These are phyloP conservation scores for Phalaenopsis hybrid DNA, from an alignment of 116 monocot genomes.

Conservation along the genomic window DNA sequence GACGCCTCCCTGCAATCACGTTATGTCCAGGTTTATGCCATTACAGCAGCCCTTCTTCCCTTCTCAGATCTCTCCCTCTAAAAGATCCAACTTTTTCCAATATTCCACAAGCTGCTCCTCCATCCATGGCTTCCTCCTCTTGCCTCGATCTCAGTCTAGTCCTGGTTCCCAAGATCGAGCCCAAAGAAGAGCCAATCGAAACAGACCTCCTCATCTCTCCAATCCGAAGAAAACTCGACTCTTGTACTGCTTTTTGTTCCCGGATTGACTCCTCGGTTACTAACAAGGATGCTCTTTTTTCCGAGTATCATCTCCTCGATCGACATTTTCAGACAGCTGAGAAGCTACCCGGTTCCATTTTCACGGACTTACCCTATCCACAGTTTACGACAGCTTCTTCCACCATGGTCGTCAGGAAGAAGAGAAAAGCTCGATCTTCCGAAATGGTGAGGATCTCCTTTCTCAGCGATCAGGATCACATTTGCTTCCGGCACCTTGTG, in stretches of 20 bases:
- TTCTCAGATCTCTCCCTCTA: background rate
- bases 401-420: conserved; percentile 14
- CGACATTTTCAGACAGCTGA: conserved; percentile 10
- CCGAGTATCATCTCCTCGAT: conserved; percentile 29
- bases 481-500: conserved; percentile 27
- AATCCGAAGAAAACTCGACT: background rate
- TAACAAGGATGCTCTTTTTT: conserved; percentile 19
- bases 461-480: conserved; percentile 10
- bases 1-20: background rate
- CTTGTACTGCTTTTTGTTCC: conserved; percentile 4
- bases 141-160: background rate
- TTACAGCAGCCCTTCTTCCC: no score
- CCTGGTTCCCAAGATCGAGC: conserved; percentile 2
- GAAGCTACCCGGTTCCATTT: conserved; percentile 3
- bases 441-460: conserved; percentile 43
- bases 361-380: background rate
- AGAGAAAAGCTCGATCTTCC: conserved; percentile 25
- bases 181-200: conserved; percentile 3
- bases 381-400: background rate
- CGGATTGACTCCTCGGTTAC: background rate
- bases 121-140: background rate
- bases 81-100: background rate
- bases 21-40: background rate
- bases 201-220: background rate
- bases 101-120: no score